Evolutionary conservation across 2,329 filamentous ascomycete species (phyloP).

Genomic region (Xenoacremonium recifei): DNA sequence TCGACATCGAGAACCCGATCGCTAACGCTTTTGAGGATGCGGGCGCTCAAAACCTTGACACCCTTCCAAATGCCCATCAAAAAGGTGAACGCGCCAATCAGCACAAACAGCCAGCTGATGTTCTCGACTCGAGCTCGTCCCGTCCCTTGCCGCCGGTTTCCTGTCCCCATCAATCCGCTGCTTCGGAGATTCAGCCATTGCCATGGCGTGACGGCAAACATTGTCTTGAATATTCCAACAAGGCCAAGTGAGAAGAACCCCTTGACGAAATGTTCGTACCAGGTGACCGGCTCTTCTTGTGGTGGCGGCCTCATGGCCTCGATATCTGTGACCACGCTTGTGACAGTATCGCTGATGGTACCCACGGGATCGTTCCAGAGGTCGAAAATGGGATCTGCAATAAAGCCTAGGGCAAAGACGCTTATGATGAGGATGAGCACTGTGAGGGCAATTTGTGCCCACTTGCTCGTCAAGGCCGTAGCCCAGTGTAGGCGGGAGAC

Average conservation of each 20-base stretch:
- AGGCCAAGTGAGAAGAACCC: conserved; percentile 88
- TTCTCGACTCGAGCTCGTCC: conserved; percentile 77
- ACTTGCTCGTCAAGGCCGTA: conserved; percentile 63
- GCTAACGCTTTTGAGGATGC: conserved; percentile 72
- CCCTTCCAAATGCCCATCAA: conserved; percentile 82
- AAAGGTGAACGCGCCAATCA: conserved; percentile 79
- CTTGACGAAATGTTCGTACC: conserved; percentile 83
- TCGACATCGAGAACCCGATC: conserved; percentile 83
- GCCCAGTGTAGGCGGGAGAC: conserved; percentile 77
- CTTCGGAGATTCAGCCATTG: conserved; percentile 73
- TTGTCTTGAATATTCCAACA: conserved; percentile 78
- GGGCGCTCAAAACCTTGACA: conserved; percentile 70
- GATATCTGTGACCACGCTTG: conserved; percentile 41
- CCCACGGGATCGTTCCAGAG: conserved; percentile 79
- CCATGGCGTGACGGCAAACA: conserved; percentile 72
- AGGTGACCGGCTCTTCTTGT: conserved; percentile 57
- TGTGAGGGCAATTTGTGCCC: conserved; percentile 70
- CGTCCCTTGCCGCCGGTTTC: conserved; percentile 55
- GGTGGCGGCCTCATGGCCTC: conserved; percentile 34
- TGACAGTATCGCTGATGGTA: conserved; percentile 53
- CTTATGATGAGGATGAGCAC: conserved; percentile 66
- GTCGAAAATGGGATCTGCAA: conserved; percentile 90
- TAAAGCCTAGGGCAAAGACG: conserved; percentile 82
- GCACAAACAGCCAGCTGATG: conserved; percentile 75
- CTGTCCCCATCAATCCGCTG: conserved; percentile 52